Base-by-base conservation (phyloP, 2,329 filamentous ascomycete species). In the Dothideomycetes sp. region DNA sequence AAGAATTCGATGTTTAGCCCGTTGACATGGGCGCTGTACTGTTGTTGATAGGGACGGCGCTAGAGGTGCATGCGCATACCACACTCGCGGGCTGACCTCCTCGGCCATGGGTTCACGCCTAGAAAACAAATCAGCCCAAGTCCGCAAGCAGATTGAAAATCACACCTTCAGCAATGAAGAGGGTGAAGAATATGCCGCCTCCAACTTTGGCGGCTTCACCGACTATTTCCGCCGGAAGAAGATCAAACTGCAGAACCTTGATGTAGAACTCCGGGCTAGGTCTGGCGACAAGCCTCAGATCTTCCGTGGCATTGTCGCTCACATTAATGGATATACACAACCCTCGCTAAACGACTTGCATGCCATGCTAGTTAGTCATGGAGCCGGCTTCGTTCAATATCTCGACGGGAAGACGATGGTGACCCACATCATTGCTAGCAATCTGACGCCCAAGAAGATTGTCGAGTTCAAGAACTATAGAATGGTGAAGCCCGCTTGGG, bases 141-240 rank as follows among this genome's bases (percentile, higher is more conserved):
- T 77, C 50, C 72, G 75, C 46, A 80, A 79, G 58, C 68, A 73
- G 47, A 81, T 81, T 50, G 73, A 77, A 46, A 70, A 63, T 46
- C 77, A 94, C 61, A 73, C 70, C 2, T 96, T 95, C 57, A 69
- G 80, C 2, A 72, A 83, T 53, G 87, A 95, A 57, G 73, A 74
- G 17, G 89, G 91, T 42, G 89, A 96, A 42, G 93, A 98, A 59
- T 98, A 98, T 59, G 79, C 81, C 43, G 76, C 71, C 2, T 95
- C 87, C 46, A 76, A 75, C 38, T 98, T 96, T 60, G 85, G 86
- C 18, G 89, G 88, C 7, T 93, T 96, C 53, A 64, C 70, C 17
- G 89, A 96, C 55, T 98, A 96, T 60, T 93, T 95, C 57, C 75
- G 88, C 36, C 80, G 88, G 41, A 98, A 98, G 68, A 95, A 94